phyloP scores from a whole-genome alignment of 306 rosid species.

The Cucurbita argyrosperma region DNA sequence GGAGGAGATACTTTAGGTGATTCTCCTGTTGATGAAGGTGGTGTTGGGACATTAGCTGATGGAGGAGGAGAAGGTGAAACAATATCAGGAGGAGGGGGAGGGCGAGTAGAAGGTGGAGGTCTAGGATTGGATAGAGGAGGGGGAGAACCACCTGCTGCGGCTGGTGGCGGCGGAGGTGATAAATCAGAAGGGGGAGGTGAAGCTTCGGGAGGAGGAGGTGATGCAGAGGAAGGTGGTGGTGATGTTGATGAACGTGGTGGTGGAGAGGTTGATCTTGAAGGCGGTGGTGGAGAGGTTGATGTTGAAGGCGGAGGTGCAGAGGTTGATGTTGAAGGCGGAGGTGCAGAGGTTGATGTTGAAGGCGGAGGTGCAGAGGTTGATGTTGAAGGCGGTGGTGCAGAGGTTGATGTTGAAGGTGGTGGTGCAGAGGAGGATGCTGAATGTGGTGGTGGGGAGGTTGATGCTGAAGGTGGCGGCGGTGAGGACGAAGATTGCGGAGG shows the following conservation, averaged over 20 bases:
- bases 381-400: constrained; percentile 17
- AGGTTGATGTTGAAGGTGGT: constrained; percentile 22
- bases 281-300: constrained; percentile 20
- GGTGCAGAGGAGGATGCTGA: constrained; percentile 14
- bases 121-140: constrained; percentile 37
- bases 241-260: constrained; percentile 21
- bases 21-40: constrained; percentile 28
- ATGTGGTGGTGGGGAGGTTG: constrained; percentile 13
- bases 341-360: not conserved
- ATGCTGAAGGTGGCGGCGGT: constrained; percentile 9
- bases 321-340: constrained; percentile 20
- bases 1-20: constrained; percentile 43
- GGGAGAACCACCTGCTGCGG: constrained; percentile 26
- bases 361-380: constrained; percentile 23
- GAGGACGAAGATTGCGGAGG: constrained; percentile 25
- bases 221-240: constrained; percentile 6
- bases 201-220: constrained; percentile 19
- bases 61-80: constrained; percentile 40
- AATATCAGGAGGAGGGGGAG: constrained; percentile 38
- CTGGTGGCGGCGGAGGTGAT: constrained; percentile 19
- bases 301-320: constrained; percentile 17
- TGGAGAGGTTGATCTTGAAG: constrained; percentile 24
- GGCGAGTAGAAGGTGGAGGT: constrained; percentile 30
- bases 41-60: constrained; percentile 32
- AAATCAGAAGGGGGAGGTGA: constrained; percentile 35